Conservation (phyloP, 306 rosid species). For the Quercus suber region DNA sequence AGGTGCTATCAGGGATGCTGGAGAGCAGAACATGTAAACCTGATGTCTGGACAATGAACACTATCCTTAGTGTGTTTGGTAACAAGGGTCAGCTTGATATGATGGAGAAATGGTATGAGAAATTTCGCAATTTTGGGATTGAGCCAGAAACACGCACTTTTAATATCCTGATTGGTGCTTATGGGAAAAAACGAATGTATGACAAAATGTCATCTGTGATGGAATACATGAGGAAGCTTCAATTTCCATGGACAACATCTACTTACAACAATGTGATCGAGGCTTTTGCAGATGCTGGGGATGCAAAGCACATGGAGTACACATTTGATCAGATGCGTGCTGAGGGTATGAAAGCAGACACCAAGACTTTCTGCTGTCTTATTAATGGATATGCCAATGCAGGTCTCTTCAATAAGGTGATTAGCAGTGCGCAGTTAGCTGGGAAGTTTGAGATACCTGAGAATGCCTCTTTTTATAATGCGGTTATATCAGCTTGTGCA, state of each 20-base stretch:
- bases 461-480: constrained; percentile 67
- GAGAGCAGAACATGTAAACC: constrained; percentile 75
- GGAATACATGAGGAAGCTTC: constrained; percentile 97
- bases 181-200: constrained; percentile 87
- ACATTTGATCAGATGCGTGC: constrained; percentile 96
- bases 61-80: constrained; percentile 81
- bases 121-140: constrained; percentile 80
- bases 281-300: constrained; percentile 89
- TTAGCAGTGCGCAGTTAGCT: constrained; percentile 72
- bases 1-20: constrained; percentile 79
- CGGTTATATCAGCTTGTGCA: constrained; percentile 83
- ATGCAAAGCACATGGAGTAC: constrained; percentile 87
- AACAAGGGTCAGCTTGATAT: constrained; percentile 79
- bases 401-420: constrained; percentile 93
- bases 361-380: constrained; percentile 94
- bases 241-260: constrained; percentile 93
- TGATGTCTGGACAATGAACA: constrained; percentile 98
- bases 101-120: constrained; percentile 98
- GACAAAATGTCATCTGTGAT: constrained; percentile 97
- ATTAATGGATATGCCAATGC: constrained; percentile 91
- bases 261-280: constrained; percentile 95
- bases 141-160: constrained; percentile 98
- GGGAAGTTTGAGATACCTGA: constrained; percentile 78
- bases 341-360: constrained; percentile 90
- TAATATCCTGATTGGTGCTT: constrained; percentile 86